Base-by-base conservation (phyloP, 768 basidiomycete genomes). In the Phlegmacium glaucopus region DNA sequence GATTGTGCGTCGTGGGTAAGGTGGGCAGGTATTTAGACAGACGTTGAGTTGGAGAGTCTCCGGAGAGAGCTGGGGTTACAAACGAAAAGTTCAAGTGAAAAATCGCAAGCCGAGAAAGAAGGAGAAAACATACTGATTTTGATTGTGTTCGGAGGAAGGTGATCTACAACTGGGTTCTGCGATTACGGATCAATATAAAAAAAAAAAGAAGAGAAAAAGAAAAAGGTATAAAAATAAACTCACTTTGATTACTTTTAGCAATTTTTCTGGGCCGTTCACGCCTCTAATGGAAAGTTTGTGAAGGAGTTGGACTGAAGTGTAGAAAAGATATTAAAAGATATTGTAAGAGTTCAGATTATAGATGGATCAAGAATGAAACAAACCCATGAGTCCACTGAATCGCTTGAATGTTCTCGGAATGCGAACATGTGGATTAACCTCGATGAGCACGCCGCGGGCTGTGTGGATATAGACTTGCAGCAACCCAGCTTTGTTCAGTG, bases 381-480 rank as follows among this genome's bases (percentile, higher is more conserved):
- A 76, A 95, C 94, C 94, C 96, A 99, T 99, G 54, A 99, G 74
- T 16, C 96, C 96, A 48, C 91, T 93, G 70, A 99, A 99, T 9
- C 96, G 83, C 70, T 99, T 99, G 70, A 99, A 98, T 10, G 96
- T 99, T 53, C 96, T 79, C 9, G 96, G 96, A 59, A 99, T 99
- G 47, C 96, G 82, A 9, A 98, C 94, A 68, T 91, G 88, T 2
- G 96, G 96, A 66, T 99, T 98, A 56, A 98, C 93, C 69, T 99
- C 95, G 62, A 99, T 98, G 39, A 99, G 79, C 10, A 94, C 90
- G 32, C 94, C 94, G 59, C 89, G 91, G 13, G 93, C 90, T 12
- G 96, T 98, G 72, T 97, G 94, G 51, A 99, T 94, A 71, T 95
- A 99, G 13, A 99, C 94, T 66, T 98, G 96, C 9, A 98, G 80